Base-by-base conservation (phyloP, 2,329 filamentous ascomycete genomes). In the Annulohypoxylon truncatum region DNA sequence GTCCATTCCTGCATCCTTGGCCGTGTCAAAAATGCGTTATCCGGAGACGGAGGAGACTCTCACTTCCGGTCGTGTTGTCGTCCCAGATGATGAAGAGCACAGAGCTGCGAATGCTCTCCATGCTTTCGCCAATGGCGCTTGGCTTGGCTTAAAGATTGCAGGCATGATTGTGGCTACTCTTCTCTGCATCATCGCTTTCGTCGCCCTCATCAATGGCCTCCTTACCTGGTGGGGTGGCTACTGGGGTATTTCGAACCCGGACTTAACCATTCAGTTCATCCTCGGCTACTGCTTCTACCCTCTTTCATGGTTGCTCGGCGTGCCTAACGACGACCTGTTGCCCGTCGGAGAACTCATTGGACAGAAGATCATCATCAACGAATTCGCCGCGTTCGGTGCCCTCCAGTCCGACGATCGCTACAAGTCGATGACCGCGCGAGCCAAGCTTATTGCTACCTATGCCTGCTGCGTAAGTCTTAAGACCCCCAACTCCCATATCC, bases 1-100 rank as follows among this genome's bases (percentile, higher is more conserved):
- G 94, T 94, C 91, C 73, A 97, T 97, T 69, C 94, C 94, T 0
- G 94, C 94, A 0, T 96, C 93, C 2, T 85, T 97, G 12, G 94
- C 94, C 53, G 90, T 96, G 66, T 95, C 92, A 69, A 97, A 97
- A 82, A 85, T 97, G 73, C 91, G 94, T 61, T 97, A 91, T 78
- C 94, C 94, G 2, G 94, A 97, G 81, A 90, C 89, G 2, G 93
- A 97, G 78, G 92, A 95, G 79, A 92, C 93, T 0, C 83, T 97
- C 33, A 97, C 94, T 0, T 90, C 92, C 3, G 93, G 93, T 61
- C 88, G 89, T 15, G 90, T 96, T 28, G 89, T 95, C 42, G 87
- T 97, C 24, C 93, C 93, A 2, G 90, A 96, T 29, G 90, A 94
- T 57, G 87, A 90, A 5, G 90, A 95, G 71, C 83, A 93, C 77